These are phyloP conservation scores for Fragaria vesca DNA, from an alignment of 306 rosid species.

Conservation along the genomic window DNA sequence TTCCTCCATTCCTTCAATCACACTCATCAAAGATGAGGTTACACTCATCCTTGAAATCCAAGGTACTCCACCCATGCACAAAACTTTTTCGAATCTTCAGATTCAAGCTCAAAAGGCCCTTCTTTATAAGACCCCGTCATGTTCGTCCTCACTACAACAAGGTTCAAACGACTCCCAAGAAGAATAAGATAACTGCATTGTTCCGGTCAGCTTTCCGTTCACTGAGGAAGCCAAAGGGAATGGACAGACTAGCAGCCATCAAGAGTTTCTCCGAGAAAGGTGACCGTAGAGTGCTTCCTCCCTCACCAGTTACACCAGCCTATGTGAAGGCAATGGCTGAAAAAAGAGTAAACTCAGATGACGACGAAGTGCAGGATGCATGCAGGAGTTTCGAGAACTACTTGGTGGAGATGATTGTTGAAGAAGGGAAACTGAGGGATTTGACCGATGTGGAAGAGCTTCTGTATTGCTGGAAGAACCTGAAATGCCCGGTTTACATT, in stretches of 20 bases:
- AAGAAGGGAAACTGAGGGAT: conserved; percentile 73
- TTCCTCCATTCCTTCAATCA: conserved; percentile 38
- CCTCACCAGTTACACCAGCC: conserved; percentile 56
- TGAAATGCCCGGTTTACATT: conserved; percentile 67
- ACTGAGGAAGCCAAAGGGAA: conserved; percentile 30
- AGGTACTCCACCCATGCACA: conserved; percentile 68
- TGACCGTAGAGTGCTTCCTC: conserved; percentile 26
- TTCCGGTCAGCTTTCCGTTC: conserved; percentile 43
- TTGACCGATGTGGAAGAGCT: conserved; percentile 87
- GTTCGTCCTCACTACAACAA: conserved; percentile 20
- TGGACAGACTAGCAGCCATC: conserved; percentile 19
- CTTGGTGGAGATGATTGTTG: conserved; percentile 83
- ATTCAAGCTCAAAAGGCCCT: conserved; percentile 50
- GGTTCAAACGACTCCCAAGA: conserved; percentile 22
- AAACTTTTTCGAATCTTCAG: conserved; percentile 48
- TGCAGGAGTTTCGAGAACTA: conserved; percentile 91
- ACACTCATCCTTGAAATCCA: conserved; percentile 70
- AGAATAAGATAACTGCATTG: conserved; percentile 28
- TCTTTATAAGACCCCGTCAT: conserved; percentile 42
- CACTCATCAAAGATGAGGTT: conserved; percentile 62
- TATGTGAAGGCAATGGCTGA: conserved; percentile 21
- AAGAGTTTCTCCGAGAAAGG: conserved; percentile 32
- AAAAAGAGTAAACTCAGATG: conserved; percentile 20
- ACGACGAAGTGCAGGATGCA: conserved; percentile 64
- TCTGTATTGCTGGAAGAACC: conserved; percentile 78